phyloP scores from a whole-genome alignment of 1,139 yeast species.

The Candida glucosophila region DNA sequence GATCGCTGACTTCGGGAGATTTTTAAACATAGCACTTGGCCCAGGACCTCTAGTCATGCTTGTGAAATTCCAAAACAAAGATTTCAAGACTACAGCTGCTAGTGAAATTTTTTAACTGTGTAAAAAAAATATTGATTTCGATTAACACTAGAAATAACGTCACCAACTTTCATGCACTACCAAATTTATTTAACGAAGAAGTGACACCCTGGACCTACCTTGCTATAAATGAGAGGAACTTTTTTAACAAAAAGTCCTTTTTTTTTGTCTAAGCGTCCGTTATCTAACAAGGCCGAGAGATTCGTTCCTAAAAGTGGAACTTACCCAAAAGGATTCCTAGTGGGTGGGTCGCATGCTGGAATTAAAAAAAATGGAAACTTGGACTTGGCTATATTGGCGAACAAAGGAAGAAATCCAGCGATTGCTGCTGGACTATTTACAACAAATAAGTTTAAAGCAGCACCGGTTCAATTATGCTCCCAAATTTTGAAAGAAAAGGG shows the following conservation, averaged over 20 bases:
- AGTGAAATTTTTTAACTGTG: no score
- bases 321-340: conserved; percentile 79
- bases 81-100: no score
- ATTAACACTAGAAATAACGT: no score
- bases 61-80: no score
- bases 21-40: conserved; percentile 8
- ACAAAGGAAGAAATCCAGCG: conserved; percentile 61
- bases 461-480: conserved; percentile 79
- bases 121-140: no score
- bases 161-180: no score
- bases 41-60: conserved; percentile 4
- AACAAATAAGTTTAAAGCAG: conserved; percentile 89
- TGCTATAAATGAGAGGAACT: no score
- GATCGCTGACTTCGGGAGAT: conserved; percentile 20
- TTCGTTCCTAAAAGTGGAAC: conserved; percentile 75
- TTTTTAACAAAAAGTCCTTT: no score
- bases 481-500: conserved; percentile 45
- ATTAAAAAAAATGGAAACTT: conserved; percentile 71
- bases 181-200: no score
- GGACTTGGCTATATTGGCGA: conserved; percentile 73
- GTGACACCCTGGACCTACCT: no score
- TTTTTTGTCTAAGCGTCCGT: no score
- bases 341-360: conserved; percentile 82
- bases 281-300: conserved; percentile 48
- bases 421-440: conserved; percentile 83